A percentile compares a stretch with the other conserved stretches of the same genome.
Conservation (phyloP, 495 filamentous ascomycete genomes). For the Penicillium simplicissimum region DNA sequence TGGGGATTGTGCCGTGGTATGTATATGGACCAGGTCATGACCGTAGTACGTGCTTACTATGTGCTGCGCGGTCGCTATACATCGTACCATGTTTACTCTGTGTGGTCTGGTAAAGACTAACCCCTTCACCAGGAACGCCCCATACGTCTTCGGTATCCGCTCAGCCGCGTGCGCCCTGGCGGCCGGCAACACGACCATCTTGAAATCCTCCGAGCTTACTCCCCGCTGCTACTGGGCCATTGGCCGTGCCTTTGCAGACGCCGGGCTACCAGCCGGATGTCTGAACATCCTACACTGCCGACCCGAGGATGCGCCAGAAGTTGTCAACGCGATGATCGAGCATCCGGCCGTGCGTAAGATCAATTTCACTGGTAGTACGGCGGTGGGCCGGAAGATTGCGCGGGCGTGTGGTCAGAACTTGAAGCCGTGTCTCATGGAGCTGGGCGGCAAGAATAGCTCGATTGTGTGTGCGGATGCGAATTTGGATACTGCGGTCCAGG, state of each 20-base stretch:
- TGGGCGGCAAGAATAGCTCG: conserved; percentile 61
- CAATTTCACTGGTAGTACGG: conserved; percentile 62
- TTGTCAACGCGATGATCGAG: conserved; percentile 58
- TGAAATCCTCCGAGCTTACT: conserved; percentile 74
- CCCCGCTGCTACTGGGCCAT: conserved; percentile 75
- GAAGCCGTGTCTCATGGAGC: conserved; percentile 62
- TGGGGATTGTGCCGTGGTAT: conserved; percentile 84
- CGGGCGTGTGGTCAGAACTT: conserved; percentile 51
- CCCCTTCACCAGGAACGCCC: conserved; percentile 52
- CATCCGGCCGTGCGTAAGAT: conserved; percentile 59
- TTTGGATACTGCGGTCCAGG: conserved; percentile 50
- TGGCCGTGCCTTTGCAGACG: conserved; percentile 65
- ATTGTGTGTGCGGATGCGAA: conserved; percentile 61
- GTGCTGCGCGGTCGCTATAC: neutral
- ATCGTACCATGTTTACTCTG: neutral
- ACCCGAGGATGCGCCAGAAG: conserved; percentile 52
- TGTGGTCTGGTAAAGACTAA: neutral
- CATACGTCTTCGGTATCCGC: conserved; percentile 67
- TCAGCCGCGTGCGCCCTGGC: conserved; percentile 74
- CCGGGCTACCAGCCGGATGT: conserved; percentile 63
- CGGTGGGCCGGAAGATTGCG: conserved; percentile 57
- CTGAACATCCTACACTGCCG: conserved; percentile 55
- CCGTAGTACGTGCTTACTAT: neutral
- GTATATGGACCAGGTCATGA: neutral
- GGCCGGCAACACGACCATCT: conserved; percentile 73